Base-by-base conservation (phyloP, 139 green algal genomes). In the Tetradesmus obliquus region DNA sequence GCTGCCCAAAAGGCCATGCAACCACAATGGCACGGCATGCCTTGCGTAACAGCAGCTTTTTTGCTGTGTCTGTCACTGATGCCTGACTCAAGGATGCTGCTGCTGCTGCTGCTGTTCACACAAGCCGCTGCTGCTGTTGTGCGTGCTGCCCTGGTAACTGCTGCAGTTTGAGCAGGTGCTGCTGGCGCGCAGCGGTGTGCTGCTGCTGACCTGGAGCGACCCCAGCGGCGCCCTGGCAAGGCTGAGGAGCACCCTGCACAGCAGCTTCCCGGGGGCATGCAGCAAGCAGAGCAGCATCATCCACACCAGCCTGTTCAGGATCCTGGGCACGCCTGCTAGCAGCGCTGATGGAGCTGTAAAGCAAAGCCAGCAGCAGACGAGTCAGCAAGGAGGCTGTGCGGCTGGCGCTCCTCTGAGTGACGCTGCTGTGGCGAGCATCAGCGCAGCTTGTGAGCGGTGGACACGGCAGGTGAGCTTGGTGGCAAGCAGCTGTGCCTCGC, bases 271-370 rank as follows among this genome's bases (percentile, higher is more conserved):
- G 7, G 85, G 85, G 2, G 85, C 85, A 62, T 71, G 45, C 62
- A 82, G 60, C 85, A 89, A 55, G 45, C 85, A 89, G 62, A 66
- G 45, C 45, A 82, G 4, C 85, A 89, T 89, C 66, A 89, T 89
- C 24, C 85, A 89, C 85, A 89, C 85, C 17, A 82, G 62, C 62
- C 66, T 89, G 85, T 62, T 89, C 5, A 60, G 85, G 8, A 89
- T 89, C 17, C 45, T 89, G 45, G 24, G 51, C 15, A 69, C 12
- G 0, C 66, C 85, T 76, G 66, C 66, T 76, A 19, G 3, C 19
- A 5, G 3, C 17, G 66, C 13, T 24, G 66, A 4, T 19, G 9
- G 20, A 45, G 32, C 32, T 45, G 32, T 45, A 45, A 45, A 71
- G 13, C 82, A 71, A 6, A 20, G 12, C 5, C 22, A 55, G 83